These are phyloP conservation scores for Diaporthe helianthi DNA, from an alignment of 2,329 filamentous ascomycete species.

Conservation along the genomic window DNA sequence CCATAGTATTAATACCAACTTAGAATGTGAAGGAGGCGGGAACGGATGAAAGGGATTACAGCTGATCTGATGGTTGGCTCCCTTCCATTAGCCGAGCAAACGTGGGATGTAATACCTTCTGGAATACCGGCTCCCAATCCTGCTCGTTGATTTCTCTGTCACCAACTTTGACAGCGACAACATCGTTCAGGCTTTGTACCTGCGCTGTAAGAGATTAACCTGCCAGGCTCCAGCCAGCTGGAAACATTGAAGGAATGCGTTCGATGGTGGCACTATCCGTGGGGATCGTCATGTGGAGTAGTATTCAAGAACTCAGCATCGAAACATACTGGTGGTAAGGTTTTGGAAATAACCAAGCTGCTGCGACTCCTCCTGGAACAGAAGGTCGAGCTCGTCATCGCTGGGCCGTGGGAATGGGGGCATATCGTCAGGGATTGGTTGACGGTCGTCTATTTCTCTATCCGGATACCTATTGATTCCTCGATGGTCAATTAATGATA, in stretches of 20 bases:
- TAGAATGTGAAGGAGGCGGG: not conserved
- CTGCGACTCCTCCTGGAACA: not conserved
- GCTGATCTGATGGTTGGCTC: not conserved
- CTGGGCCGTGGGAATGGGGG: not conserved
- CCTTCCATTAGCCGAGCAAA: too few species aligned
- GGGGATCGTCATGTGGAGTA: not conserved
- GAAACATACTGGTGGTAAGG: not conserved
- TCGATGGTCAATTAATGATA: not conserved
- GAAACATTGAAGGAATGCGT: not conserved
- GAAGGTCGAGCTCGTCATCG: not conserved
- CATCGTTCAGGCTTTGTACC: not conserved
- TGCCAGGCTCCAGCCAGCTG: not conserved
- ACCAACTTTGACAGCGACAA: not conserved
- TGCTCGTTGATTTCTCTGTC: not conserved
- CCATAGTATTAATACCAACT: not conserved
- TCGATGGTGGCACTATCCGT: not conserved
- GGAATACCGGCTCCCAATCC: not conserved
- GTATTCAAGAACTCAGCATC: too few species aligned
- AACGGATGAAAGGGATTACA: too few species aligned
- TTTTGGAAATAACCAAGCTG: not conserved
- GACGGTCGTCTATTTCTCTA: not conserved
- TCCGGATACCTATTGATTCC: not conserved
- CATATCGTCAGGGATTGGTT: not conserved
- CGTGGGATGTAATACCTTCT: not conserved
- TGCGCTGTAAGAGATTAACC: not conserved